phyloP scores from a whole-genome alignment of 768 basidiomycete species.

The Lyophyllum atratum region DNA sequence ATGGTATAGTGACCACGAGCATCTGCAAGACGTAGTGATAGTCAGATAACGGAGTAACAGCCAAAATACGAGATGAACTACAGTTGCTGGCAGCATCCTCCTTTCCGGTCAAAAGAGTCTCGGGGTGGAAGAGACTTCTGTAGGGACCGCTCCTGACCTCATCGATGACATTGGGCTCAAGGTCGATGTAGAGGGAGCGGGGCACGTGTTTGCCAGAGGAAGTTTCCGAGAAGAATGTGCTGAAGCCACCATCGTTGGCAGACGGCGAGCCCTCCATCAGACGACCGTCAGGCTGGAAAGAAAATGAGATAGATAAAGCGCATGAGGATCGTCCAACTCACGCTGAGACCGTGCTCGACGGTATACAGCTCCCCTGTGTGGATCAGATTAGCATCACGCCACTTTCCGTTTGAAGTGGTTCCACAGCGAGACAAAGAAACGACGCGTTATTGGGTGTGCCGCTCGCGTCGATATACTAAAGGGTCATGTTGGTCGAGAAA shows the following conservation, averaged over 20 bases:
- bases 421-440: constrained; percentile 3
- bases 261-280: constrained; percentile 71
- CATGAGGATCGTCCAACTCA: constrained; percentile 41
- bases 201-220: constrained; percentile 95
- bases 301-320: constrained; percentile 17
- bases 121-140: constrained; percentile 95
- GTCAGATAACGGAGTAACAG: constrained; percentile 5
- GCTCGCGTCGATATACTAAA: constrained; percentile 5
- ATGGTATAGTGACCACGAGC: constrained; percentile 98
- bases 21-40: constrained; percentile 47
- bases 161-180: constrained; percentile 94
- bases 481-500: constrained; percentile 5
- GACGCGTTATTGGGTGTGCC: constrained; percentile 16
- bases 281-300: constrained; percentile 84
- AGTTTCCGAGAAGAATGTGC: constrained; percentile 97
- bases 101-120: constrained; percentile 95
- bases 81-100: constrained; percentile 99
- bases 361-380: constrained; percentile 93
- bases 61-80: constrained; percentile 39
- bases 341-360: constrained; percentile 94
- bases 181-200: constrained; percentile 93
- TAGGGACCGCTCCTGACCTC: constrained; percentile 93
- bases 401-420: constrained; percentile 6
- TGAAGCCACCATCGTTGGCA: constrained; percentile 82
- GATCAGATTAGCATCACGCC: constrained; percentile 25